These are phyloP conservation scores for Tulasnella sp. DNA, from an alignment of 768 basidiomycete genomes.

Conservation along the genomic window DNA sequence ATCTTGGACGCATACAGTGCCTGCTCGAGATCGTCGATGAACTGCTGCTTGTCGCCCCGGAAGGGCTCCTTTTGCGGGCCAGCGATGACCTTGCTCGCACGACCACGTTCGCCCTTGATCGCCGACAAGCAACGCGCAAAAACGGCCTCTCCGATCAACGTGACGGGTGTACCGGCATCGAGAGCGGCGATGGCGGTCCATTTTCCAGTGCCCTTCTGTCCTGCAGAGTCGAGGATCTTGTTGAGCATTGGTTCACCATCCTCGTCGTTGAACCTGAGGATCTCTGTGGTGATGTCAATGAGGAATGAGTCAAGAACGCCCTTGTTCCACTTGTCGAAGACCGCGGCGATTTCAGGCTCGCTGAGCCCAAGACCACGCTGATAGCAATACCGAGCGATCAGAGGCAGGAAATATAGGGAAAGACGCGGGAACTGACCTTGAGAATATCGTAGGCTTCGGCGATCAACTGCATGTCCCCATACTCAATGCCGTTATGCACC, in stretches of 20 bases:
- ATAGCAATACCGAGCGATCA: not conserved
- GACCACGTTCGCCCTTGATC: conserved; percentile 89
- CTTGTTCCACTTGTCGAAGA: conserved; percentile 94
- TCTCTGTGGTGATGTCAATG: conserved; percentile 95
- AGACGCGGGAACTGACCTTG: conserved; percentile 37
- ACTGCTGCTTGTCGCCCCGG: conserved; percentile 96
- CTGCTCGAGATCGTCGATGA: conserved; percentile 98
- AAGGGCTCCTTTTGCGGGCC: conserved; percentile 90
- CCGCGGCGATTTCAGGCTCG: conserved; percentile 86
- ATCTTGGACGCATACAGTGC: conserved; percentile 99
- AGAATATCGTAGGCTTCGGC: conserved; percentile 98
- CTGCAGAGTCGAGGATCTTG: conserved; percentile 93
- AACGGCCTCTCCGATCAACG: conserved; percentile 97
- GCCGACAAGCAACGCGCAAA: conserved; percentile 97
- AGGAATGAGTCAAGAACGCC: conserved; percentile 99
- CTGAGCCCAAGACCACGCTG: conserved; percentile 73
- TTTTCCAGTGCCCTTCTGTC: conserved; percentile 99
- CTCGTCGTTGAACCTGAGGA: conserved; percentile 93
- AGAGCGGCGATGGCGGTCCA: conserved; percentile 98
- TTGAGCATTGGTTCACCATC: conserved; percentile 83
- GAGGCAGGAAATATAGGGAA: too few species aligned
- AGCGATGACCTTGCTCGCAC: conserved; percentile 81
- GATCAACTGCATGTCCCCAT: conserved; percentile 99
- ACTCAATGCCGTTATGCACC: conserved; percentile 79
- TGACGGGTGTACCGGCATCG: conserved; percentile 86